Percentiles rank a stretch among this genome's conserved stretches.
Conservation (phyloP, 2,329 filamentous ascomycete genomes). For the Aspergillus quadrilineatus region DNA sequence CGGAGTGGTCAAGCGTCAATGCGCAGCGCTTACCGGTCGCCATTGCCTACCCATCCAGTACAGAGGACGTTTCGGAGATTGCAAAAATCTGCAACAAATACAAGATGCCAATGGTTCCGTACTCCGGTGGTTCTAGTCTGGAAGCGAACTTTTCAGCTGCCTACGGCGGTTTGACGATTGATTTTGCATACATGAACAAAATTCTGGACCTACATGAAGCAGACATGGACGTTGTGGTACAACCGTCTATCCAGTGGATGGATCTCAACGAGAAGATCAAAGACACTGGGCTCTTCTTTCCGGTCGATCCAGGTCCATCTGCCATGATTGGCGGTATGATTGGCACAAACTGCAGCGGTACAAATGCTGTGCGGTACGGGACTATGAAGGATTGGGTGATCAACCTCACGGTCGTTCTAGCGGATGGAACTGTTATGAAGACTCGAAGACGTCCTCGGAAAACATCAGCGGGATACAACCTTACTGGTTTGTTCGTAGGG, state of each 20-base stretch:
- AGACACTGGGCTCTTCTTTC: slow-evolving; percentile 79
- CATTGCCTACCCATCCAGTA: slow-evolving; percentile 63
- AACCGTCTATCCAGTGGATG: slow-evolving; percentile 92
- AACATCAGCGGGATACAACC: slow-evolving; percentile 69
- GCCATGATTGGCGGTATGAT: slow-evolving; percentile 62
- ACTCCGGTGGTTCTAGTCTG: slow-evolving; percentile 79
- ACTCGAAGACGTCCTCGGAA: slow-evolving; percentile 67
- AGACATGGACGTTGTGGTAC: slow-evolving; percentile 90
- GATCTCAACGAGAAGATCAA: slow-evolving; percentile 75
- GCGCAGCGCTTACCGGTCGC: slow-evolving; percentile 63
- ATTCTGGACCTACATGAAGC: slow-evolving; percentile 76
- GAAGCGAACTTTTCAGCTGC: slow-evolving; percentile 90
- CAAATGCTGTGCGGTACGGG: slow-evolving; percentile 64
- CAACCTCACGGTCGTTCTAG: slow-evolving; percentile 68
- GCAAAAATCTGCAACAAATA: slow-evolving; percentile 74
- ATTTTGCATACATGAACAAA: slow-evolving; percentile 84
- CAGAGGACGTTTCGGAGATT: slow-evolving; percentile 63
- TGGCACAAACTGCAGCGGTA: slow-evolving; percentile 66
- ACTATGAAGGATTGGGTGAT: slow-evolving; percentile 77
- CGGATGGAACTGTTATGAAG: slow-evolving; percentile 68
- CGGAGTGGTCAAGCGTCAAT: slow-evolving; percentile 70
- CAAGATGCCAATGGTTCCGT: slow-evolving; percentile 80
- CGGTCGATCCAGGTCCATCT: slow-evolving; percentile 76
- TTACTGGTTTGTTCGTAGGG: slow-evolving; percentile 67
- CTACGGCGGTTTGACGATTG: slow-evolving; percentile 81